Conservation (phyloP, 345 rosid species). For the thale cress (Arabidopsis thaliana) region TAIR10.1 NC_003076.8:21717501-21718000, state of each 20-base stretch:
- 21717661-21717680: background rate
- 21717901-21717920: background rate
- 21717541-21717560: slow-evolving; percentile 36
- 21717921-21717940: background rate
- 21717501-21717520: background rate
- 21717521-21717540: slow-evolving; percentile 33
- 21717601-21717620: slow-evolving; percentile 11
- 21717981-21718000: background rate
- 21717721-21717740: background rate
- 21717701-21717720: background rate
- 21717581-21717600: slow-evolving; percentile 29
- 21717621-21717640: slow-evolving; percentile 12
- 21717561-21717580: slow-evolving; percentile 13
- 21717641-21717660: background rate
- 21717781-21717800: too few relatives aligned
- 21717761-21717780: background rate
- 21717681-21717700: background rate
- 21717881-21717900: background rate
- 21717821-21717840: background rate
- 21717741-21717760: slow-evolving; percentile 4
- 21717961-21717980: background rate
- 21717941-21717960: background rate
- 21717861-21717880: background rate
- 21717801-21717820: background rate
- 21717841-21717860: background rate